Evolutionary conservation across 2,329 filamentous ascomycete species (phyloP).

Genomic region (Didymella sp.): DNA sequence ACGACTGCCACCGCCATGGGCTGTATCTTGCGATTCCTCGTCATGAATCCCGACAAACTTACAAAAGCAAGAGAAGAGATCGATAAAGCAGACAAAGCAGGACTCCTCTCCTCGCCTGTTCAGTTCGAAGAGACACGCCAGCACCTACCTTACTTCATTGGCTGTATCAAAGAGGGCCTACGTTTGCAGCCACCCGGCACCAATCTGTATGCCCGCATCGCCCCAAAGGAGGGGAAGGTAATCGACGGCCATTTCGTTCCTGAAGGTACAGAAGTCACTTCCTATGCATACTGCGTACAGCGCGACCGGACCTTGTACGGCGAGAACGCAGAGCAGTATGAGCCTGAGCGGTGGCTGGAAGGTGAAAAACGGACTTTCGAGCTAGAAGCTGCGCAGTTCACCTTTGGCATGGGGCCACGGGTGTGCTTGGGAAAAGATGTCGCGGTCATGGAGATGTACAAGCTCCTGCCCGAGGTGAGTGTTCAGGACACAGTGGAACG

Average conservation of each 20-base stretch:
- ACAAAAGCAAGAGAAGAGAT: constrained; percentile 34
- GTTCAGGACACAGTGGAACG: not conserved
- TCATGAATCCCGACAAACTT: constrained; percentile 25
- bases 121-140: constrained; percentile 42
- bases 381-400: constrained; percentile 41
- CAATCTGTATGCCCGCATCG: constrained; percentile 59
- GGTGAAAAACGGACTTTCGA: constrained; percentile 33
- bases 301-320: constrained; percentile 45
- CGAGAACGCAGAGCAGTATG: constrained; percentile 50
- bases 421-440: constrained; percentile 45
- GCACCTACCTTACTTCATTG: constrained; percentile 57
- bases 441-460: constrained; percentile 41
- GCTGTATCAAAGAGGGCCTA: constrained; percentile 60
- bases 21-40: constrained; percentile 41
- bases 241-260: constrained; percentile 52
- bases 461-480: constrained; percentile 46
- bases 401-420: constrained; percentile 39
- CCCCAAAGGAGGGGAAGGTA: constrained; percentile 39
- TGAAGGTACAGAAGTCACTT: constrained; percentile 55
- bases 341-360: constrained; percentile 53
- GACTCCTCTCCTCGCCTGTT: constrained; percentile 33
- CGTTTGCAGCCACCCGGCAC: constrained; percentile 60
- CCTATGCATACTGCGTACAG: constrained; percentile 50
- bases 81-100: constrained; percentile 27
- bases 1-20: constrained; percentile 47